Evolutionary conservation across 2,329 filamentous ascomycete species (phyloP).

Genomic region (Balansia obtecta): DNA sequence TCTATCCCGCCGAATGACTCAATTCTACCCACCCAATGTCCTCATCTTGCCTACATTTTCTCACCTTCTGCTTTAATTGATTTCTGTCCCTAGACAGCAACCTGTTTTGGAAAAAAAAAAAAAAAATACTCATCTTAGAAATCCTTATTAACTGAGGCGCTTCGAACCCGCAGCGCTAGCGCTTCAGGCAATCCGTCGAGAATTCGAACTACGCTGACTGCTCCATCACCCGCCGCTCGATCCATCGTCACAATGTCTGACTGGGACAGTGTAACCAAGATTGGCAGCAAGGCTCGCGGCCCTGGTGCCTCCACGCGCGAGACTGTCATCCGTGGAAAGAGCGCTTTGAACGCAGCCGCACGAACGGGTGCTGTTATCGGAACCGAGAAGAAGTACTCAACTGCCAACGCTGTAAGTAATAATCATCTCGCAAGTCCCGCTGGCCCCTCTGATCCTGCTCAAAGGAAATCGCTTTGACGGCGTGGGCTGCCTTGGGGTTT

Average conservation of each 20-base stretch:
- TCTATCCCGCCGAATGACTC: conserved; percentile 25
- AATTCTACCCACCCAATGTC: conserved; percentile 16
- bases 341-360: conserved; percentile 78
- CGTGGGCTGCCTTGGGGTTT: background rate
- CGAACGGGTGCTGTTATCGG: conserved; percentile 62
- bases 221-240: conserved; percentile 9
- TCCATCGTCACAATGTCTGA: conserved; percentile 50
- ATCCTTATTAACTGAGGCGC: background rate
- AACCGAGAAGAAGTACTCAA: conserved; percentile 84
- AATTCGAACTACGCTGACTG: background rate
- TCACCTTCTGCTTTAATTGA: background rate
- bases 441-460: background rate
- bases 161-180: background rate
- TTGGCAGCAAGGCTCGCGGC: conserved; percentile 71
- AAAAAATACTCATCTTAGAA: background rate
- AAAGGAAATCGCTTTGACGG: background rate
- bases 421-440: background rate
- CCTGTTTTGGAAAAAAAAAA: too few relatives aligned
- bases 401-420: conserved; percentile 50
- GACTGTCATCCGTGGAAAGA: conserved; percentile 77
- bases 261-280: conserved; percentile 86
- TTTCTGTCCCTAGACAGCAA: background rate
- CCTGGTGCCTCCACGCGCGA: conserved; percentile 58
- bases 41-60: conserved; percentile 19
- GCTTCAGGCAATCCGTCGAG: conserved; percentile 1